phyloP scores from a whole-genome alignment of 1,284 basidiomycete genomes.

The Naganishia liquefaciens region DNA sequence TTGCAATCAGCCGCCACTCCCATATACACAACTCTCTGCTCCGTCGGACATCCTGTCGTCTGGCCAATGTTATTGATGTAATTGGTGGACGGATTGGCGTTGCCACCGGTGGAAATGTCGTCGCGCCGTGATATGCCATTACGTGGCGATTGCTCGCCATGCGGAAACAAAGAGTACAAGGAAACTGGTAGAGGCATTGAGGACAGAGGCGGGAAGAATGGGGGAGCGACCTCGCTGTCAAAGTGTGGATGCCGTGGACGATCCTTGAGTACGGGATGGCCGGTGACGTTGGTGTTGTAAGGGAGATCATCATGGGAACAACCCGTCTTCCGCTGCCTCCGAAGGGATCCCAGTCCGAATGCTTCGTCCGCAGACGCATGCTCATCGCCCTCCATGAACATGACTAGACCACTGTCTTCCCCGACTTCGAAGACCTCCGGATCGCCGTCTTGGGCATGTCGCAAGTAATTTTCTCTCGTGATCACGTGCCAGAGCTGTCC shows the following conservation, averaged over 20 bases:
- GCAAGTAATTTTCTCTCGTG: conserved; percentile 70
- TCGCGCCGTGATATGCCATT: conserved; percentile 34
- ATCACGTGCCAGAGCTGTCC: conserved; percentile 73
- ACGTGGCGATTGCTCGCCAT: conserved; percentile 24
- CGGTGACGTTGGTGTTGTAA: conserved; percentile 65
- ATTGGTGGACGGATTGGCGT: conserved; percentile 55
- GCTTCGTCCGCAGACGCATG: conserved; percentile 26
- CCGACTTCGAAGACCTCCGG: conserved; percentile 58
- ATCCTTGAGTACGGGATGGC: conserved; percentile 60
- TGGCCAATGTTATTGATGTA: conserved; percentile 69
- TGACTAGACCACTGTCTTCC: conserved; percentile 62
- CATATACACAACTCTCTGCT: conserved; percentile 69
- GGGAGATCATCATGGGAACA: conserved; percentile 71
- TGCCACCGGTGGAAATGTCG: conserved; percentile 40
- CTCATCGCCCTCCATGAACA: conserved; percentile 56
- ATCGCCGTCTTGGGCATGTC: conserved; percentile 61
- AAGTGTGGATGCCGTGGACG: conserved; percentile 15
- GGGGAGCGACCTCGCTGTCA: neutral
- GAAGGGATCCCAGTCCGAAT: conserved; percentile 54
- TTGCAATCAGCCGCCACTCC: conserved; percentile 87
- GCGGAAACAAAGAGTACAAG: conserved; percentile 24
- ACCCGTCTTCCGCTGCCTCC: conserved; percentile 36
- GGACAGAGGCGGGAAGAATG: conserved; percentile 19
- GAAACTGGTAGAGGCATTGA: conserved; percentile 5
- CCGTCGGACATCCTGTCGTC: conserved; percentile 70